A percentile compares a stretch with the other conserved stretches of the same genome.
Conservation (phyloP, 129 eudicot genomes). For the Chrysanthemum makinoi region DNA sequence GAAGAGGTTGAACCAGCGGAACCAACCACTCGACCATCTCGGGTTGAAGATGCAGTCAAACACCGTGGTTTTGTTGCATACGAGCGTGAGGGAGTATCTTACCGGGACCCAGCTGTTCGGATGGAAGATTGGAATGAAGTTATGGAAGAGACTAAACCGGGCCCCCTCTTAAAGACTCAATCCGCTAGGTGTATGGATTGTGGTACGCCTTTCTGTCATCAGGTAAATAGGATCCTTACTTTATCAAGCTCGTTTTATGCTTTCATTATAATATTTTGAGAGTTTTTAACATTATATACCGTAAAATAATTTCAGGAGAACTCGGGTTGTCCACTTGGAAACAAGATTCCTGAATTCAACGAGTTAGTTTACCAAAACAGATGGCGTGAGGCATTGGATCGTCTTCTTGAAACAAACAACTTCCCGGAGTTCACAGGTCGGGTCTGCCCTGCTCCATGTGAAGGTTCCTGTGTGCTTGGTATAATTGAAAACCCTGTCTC, state of each 20-base stretch:
- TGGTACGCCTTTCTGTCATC: constrained; percentile 99
- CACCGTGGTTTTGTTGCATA: constrained; percentile 92
- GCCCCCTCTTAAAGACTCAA: constrained; percentile 85
- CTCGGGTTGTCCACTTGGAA: constrained; percentile 98
- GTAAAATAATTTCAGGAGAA: constrained; percentile 53
- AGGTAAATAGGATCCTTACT: constrained; percentile 40
- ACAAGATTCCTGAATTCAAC: constrained; percentile 94
- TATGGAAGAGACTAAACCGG: constrained; percentile 83
- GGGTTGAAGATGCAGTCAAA: constrained; percentile 74
- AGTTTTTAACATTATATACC: background rate
- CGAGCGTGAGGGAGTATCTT: constrained; percentile 82
- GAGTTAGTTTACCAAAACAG: constrained; percentile 96
- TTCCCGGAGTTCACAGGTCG: constrained; percentile 99
- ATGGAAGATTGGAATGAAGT: constrained; percentile 92
- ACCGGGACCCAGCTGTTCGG: constrained; percentile 77
- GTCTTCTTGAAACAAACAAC: constrained; percentile 94
- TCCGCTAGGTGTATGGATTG: constrained; percentile 99
- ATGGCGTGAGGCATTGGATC: constrained; percentile 97
- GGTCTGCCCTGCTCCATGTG: constrained; percentile 99
- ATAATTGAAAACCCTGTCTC: constrained; percentile 98
- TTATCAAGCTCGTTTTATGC: background rate
- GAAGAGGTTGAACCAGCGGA: constrained; percentile 42
- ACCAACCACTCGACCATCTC: constrained; percentile 52
- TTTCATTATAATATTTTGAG: background rate
- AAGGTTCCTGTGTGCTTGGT: constrained; percentile 97